Evolutionary conservation across 1,284 basidiomycete species (phyloP), one percentile per base, ranked within the genome.

Genomic region (Tylopilus sp.): DNA sequence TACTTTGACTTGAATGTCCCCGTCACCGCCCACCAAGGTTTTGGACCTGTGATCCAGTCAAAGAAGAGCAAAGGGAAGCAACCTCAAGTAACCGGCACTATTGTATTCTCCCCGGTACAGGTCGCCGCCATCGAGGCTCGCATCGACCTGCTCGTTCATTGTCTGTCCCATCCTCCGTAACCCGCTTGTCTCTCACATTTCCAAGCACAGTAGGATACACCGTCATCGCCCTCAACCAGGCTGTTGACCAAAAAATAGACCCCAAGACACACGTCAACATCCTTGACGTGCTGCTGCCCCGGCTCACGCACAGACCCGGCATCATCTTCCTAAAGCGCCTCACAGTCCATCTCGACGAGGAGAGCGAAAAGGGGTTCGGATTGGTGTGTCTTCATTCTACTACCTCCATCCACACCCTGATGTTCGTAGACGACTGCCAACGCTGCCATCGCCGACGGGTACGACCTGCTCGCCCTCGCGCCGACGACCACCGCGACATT

Each of bases 321-420:
- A 78, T 93, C 49, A 77, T 91, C 2, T 87, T 86, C 67, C 78
- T 95, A 58, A 93, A 91, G 73, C 82, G 93, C 52, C 74, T 94
- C 61, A 93, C 89, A 16, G 89, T 95, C 52, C 81, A 91, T 7
- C 81, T 94, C 16, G 91, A 94, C 67, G 87, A 92, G 70, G 91
- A 90, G 49, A 92, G 91, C 70, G 93, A 95, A 74, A 93, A 93
- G 74, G 92, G 92, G 0, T 93, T 92, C 71, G 92, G 92, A 41
- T 74, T 95, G 74, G 92, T 94, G 62, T 67, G 84, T 77, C 19
- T 51, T 10, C 16, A 16, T 39, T 8, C 12, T 39, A 3, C 7
- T 8, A 39, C 38, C 38, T 10, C 38, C 38, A 13, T 16, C 10
- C 38, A 39, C 38, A 16, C 38, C 38, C 38, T 39, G 38, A 39